phyloP scores from a whole-genome alignment of 345 rosid genomes.

The Eucalyptus melliodora region DNA sequence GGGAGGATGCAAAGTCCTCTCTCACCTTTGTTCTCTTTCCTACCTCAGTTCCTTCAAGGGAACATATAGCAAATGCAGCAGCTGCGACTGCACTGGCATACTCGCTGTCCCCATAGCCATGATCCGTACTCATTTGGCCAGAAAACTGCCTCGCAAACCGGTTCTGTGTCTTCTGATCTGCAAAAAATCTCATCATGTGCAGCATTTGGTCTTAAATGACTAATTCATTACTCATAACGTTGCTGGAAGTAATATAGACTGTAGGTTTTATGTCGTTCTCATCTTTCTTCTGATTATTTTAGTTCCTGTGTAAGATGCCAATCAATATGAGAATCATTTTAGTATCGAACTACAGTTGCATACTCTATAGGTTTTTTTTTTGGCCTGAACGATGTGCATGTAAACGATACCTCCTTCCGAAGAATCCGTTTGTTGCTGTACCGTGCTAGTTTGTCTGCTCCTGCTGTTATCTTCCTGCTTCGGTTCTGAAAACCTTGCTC shows the following conservation, averaged over 20 bases:
- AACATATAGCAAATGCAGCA: slow-evolving; percentile 26
- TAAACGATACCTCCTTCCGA: neutral
- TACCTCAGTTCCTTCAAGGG: slow-evolving; percentile 24
- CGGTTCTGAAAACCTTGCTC: neutral
- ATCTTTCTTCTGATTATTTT: neutral
- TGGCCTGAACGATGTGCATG: neutral
- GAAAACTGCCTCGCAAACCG: slow-evolving; percentile 25
- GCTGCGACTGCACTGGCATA: slow-evolving; percentile 56
- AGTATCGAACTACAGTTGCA: neutral
- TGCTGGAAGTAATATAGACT: neutral
- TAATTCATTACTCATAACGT: neutral
- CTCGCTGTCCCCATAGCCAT: slow-evolving; percentile 9
- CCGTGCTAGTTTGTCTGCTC: neutral
- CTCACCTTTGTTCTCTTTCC: slow-evolving; percentile 7
- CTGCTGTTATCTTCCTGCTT: neutral
- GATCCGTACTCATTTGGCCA: slow-evolving; percentile 12
- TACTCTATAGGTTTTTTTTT: neutral
- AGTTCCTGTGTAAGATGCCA: neutral
- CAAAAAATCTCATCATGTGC: neutral
- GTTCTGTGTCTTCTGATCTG: slow-evolving; percentile 18
- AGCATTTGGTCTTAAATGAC: neutral
- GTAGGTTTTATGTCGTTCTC: neutral
- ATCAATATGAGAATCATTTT: neutral
- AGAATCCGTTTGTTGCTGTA: neutral
- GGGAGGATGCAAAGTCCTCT: slow-evolving; percentile 22